Evolutionary conservation across 2,329 filamentous ascomycete genomes (phyloP), one percentile per base, ranked within the genome.

Genomic region (Sporothrix inflata): DNA sequence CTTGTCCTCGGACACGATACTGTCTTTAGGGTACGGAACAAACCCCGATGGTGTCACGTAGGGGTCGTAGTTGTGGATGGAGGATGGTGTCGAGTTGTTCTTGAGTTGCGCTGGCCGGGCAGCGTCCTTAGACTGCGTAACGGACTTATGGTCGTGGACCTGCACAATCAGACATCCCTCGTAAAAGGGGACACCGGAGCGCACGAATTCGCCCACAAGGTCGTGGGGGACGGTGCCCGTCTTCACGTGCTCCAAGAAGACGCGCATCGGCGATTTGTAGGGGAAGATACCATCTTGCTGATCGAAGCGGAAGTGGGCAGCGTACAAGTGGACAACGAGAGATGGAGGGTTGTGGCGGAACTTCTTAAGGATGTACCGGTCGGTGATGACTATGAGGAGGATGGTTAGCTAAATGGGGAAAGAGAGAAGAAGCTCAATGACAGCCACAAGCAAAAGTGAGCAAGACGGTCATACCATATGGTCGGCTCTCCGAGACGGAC

Each of bases 151-250:
- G 79, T 98, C 93, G 77, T 97, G 89, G n/a, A 98, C 85, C 80
- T 97, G 91, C 47, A 99, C 94, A 76, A 99, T 98, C 72, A 99
- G 87, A 78, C 95, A 97, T 42, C 92, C 94, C 80, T 98, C 94
- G 79, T 98, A 99, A 79, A 97, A 98, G 11, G 87, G 86, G 16
- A 97, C 91, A 24, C 90, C 89, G 21, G 86, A 85, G 65, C 89
- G 86, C 38, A 90, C 86, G 71, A 99, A 88, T 76, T 95, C 91
- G 65, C 92, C 89, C 12, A 98, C 83, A 79, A 98, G 89, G 76
- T 98, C 94, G 81, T 98, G 94, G 0, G 96, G 96, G 47, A 99
- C 85, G 0, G 93, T 97, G 72, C 91, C 89, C 55, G 84, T 85
- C 75, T 87, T 87, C 61, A 98, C 81, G 80, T 97, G 94, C 76